Percentiles rank a stretch among this genome's conserved stretches.
These are phyloP conservation scores for Fusarium circinatum DNA, from an alignment of 2,329 filamentous ascomycete genomes.

Conservation along the genomic window DNA sequence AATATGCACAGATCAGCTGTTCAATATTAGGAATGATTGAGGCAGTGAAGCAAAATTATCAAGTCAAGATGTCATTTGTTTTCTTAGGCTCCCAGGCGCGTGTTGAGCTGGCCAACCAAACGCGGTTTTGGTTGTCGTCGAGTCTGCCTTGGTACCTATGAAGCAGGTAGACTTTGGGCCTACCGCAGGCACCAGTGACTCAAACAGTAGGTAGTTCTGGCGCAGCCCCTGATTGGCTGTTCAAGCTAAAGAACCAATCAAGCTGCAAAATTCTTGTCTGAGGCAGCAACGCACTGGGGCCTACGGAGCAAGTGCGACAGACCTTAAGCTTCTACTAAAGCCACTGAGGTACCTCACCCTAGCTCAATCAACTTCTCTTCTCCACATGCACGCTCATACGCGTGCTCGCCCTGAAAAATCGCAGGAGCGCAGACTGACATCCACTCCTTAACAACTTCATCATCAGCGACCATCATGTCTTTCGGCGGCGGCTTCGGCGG, in stretches of 20 bases:
- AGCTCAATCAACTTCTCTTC: conserved; percentile 27
- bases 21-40: background rate
- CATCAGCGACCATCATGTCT: conserved; percentile 58
- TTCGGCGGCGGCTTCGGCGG: conserved; percentile 60
- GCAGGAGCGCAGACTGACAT: conserved; percentile 18
- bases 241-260: conserved; percentile 45
- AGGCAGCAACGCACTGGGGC: conserved; percentile 48
- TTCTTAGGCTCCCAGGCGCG: background rate
- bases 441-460: conserved; percentile 22
- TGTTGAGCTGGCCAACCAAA: conserved; percentile 20
- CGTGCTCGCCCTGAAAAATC: conserved; percentile 2
- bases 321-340: conserved; percentile 19
- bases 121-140: conserved; percentile 21
- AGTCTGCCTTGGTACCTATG: conserved; percentile 45
- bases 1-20: background rate
- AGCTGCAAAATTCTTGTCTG: conserved; percentile 47
- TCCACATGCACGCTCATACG: conserved; percentile 1
- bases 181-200: conserved; percentile 46
- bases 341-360: conserved; percentile 36
- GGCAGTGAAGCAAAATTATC: background rate
- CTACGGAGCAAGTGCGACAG: conserved; percentile 21
- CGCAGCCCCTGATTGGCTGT: conserved; percentile 45
- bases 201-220: conserved; percentile 32
- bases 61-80: background rate
- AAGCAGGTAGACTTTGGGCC: conserved; percentile 43